A percentile compares a stretch with the other conserved stretches of the same genome.
These are phyloP conservation scores for Otatea glauca DNA, from an alignment of 176 grass and related monocot genomes.

Conservation along the genomic window DNA sequence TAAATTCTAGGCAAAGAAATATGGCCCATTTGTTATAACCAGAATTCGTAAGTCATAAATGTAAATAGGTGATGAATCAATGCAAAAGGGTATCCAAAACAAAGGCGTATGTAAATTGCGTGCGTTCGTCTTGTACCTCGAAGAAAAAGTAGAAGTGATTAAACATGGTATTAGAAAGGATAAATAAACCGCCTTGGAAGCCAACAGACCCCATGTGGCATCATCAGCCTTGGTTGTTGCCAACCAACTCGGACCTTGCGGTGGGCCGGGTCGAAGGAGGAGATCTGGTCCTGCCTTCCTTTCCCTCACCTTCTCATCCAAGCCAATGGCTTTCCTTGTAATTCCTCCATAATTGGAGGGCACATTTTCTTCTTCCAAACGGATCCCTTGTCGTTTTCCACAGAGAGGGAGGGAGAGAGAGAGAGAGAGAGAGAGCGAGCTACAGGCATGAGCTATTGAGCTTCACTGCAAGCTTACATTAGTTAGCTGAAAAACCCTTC, in stretches of 20 bases:
- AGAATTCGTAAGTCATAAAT: conserved; percentile 11
- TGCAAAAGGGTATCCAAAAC: conserved; percentile 20
- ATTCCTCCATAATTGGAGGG: conserved; percentile 15
- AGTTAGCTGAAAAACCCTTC: not conserved
- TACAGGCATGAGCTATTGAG: too few relatives aligned
- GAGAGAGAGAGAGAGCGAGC: too few relatives aligned
- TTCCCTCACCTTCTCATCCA: conserved; percentile 22
- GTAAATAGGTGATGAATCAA: not conserved
- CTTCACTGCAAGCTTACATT: not conserved
- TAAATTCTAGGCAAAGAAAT: not conserved
- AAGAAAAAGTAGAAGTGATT: not conserved
- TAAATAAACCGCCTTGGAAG: not conserved
- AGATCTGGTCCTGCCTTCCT: not conserved
- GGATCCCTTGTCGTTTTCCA: not conserved
- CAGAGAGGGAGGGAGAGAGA: not conserved
- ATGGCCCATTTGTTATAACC: not conserved
- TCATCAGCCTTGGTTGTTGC: not conserved
- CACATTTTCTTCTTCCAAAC: not conserved
- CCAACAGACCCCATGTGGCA: conserved; percentile 34
- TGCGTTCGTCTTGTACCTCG: too few relatives aligned
- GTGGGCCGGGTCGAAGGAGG: not conserved
- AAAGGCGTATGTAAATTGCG: not conserved
- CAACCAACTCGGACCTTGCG: not conserved
- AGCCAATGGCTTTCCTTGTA: conserved; percentile 19
- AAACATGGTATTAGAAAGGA: not conserved